Base-by-base conservation (phyloP, 164 flowering plant species). In the Houttuynia cordata region DNA sequence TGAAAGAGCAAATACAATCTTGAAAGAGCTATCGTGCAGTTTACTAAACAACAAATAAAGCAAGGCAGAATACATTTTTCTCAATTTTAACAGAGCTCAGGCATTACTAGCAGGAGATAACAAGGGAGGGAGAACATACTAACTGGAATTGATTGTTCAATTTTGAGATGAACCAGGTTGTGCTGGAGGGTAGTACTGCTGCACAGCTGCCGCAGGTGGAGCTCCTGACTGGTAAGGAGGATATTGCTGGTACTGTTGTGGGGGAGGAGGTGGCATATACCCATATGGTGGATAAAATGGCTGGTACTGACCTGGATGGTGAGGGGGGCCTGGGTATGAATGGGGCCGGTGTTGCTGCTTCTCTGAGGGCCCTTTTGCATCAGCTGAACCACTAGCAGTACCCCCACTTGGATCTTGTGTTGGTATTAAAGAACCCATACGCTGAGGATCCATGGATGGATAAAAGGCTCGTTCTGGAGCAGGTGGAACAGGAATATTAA, bases 381-480 rank as follows among this genome's bases (percentile, higher is more conserved):
- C 93, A 24, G 75, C 69, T 17, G 83, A 70, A 20, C 81, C 79
- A 58, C 75, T 64, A 22, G 54, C 24, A 17, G 79, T 57, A 63
- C 67, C 64, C n/a, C 85, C 57, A 51, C 76, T 40, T 18, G 84
- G 86, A 10, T 88, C 97, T 59, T 86, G 96, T 13, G 85, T 71
- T 1, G 81, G 70, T 64, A 86, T 73, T 56, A 86, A 49, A 8
- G 95, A 96, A 57, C 97, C 96, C 96, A 91, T 91, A 59, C 97
- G 78, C 58, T 88, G 95, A 47, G 97, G 96, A 68, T 91, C 96
- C 96, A 91, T 88, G 0, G 96, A 89, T 9, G 98, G 97, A 71
- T 90, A 93, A 59, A 67, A 84, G 1, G 81, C 54, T 59, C 96
- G 76, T 21, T 82, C 93, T n/a, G 79, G 88, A 61, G 72, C 82